Percentiles rank a stretch among this genome's conserved stretches.
Conservation (phyloP, 192 early-diverging fungal genomes). For the Coemansia umbellata region DNA sequence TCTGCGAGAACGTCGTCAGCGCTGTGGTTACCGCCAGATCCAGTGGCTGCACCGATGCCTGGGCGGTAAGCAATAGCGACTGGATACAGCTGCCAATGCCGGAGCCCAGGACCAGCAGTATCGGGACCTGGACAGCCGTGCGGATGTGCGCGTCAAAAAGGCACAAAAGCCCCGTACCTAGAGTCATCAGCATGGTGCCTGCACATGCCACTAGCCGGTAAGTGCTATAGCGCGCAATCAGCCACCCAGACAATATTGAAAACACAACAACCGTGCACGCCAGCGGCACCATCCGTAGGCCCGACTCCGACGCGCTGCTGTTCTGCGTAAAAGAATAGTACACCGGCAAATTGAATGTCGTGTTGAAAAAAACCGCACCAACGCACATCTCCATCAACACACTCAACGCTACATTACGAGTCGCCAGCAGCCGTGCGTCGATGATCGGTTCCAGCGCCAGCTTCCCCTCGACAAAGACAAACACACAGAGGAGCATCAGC, state of each 20-base stretch:
- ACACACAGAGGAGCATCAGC: conserved; percentile 51
- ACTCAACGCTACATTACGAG: conserved; percentile 54
- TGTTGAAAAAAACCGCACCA: conserved; percentile 46
- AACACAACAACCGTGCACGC: conserved; percentile 38
- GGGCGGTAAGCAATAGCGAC: conserved; percentile 41
- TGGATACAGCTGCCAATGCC: conserved; percentile 51
- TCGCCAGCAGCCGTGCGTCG: conserved; percentile 58
- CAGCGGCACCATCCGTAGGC: conserved; percentile 43
- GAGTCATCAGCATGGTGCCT: conserved; percentile 35
- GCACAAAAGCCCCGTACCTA: conserved; percentile 39
- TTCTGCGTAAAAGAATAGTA: conserved; percentile 49
- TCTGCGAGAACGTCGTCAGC: conserved; percentile 47
- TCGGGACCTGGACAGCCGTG: conserved; percentile 33
- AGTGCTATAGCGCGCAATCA: conserved; percentile 43
- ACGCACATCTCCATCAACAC: conserved; percentile 44
- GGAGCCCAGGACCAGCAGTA: conserved; percentile 39
- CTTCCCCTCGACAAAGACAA: conserved; percentile 65
- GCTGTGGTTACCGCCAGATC: conserved; percentile 46
- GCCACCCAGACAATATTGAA: conserved; percentile 37
- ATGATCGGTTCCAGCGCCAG: conserved; percentile 79
- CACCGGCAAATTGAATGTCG: conserved; percentile 48
- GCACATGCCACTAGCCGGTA: conserved; percentile 35
- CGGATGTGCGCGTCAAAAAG: conserved; percentile 36
- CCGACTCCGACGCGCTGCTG: conserved; percentile 42
- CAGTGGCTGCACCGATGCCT: conserved; percentile 28